These are phyloP conservation scores for Chernovozyma sophiae-reginae DNA, from an alignment of 1,139 yeast species.

Conservation along the genomic window DNA sequence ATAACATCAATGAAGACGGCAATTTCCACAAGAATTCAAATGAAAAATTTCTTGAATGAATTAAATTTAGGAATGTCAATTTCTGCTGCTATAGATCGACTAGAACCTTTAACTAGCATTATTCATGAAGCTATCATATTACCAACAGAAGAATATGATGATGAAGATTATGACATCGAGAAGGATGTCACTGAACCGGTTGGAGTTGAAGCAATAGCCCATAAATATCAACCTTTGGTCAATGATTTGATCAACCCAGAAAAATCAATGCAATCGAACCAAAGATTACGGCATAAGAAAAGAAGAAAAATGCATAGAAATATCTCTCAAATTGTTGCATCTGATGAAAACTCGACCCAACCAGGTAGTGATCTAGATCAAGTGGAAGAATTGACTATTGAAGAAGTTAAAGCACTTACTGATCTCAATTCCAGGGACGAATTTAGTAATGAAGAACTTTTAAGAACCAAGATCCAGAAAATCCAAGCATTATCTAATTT, in stretches of 20 bases:
- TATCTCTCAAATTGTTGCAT: slow-evolving; percentile 7
- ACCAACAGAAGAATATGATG: slow-evolving; percentile 44
- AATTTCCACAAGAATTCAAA: slow-evolving; percentile 41
- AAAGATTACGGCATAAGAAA: slow-evolving; percentile 10
- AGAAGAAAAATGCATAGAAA: slow-evolving; percentile 8
- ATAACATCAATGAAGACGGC: slow-evolving; percentile 35
- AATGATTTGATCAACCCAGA: slow-evolving; percentile 49
- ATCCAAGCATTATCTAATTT: slow-evolving; percentile 47
- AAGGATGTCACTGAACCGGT: slow-evolving; percentile 45
- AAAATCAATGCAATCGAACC: slow-evolving; percentile 8
- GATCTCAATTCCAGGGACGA: slow-evolving; percentile 42
- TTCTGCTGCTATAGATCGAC: slow-evolving; percentile 50
- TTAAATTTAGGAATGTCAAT: slow-evolving; percentile 49
- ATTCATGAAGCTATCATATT: slow-evolving; percentile 46
- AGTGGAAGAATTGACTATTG: slow-evolving; percentile 33
- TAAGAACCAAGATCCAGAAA: slow-evolving; percentile 53
- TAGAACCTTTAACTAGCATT: slow-evolving; percentile 52
- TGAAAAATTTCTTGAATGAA: slow-evolving; percentile 48
- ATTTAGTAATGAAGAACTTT: slow-evolving; percentile 46
- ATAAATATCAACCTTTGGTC: slow-evolving; percentile 46
- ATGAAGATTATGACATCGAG: slow-evolving; percentile 10
- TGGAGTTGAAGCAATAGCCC: slow-evolving; percentile 49
- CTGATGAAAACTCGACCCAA: slow-evolving; percentile 7
- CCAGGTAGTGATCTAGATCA: slow-evolving; percentile 34
- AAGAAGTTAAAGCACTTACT: slow-evolving; percentile 35